phyloP scores from a whole-genome alignment of 208 protist genomes.

The Acanthamoeba culbertsoni region DNA sequence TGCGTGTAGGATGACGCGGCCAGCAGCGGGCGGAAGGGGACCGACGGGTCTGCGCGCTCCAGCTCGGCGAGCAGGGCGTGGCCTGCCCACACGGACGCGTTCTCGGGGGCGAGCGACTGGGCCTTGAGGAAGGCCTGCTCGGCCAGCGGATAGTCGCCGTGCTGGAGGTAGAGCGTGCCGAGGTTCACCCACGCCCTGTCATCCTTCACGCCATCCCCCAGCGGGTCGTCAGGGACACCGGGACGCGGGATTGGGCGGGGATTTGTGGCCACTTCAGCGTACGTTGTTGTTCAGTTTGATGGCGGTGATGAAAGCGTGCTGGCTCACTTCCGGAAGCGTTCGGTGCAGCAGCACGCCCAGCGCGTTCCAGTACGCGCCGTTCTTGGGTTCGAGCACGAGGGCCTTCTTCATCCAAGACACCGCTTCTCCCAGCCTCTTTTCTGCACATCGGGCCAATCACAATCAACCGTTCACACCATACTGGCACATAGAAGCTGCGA shows the following conservation, averaged over 20 bases:
- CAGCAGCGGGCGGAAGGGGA: neutral
- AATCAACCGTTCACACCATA: neutral
- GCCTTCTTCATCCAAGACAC: conserved; percentile 19
- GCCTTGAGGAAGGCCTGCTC: conserved; percentile 37
- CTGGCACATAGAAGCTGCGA: neutral
- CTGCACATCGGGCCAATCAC: neutral
- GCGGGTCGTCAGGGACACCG: neutral
- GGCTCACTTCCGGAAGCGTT: neutral
- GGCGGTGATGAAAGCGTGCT: conserved; percentile 18
- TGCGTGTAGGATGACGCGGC: neutral
- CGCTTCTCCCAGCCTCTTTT: neutral
- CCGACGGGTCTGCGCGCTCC: neutral
- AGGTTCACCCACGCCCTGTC: conserved; percentile 34
- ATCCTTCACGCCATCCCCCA: neutral
- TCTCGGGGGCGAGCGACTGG: conserved; percentile 8
- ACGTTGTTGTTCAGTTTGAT: neutral
- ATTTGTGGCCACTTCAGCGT: too few relatives aligned
- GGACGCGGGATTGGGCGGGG: neutral
- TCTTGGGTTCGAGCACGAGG: neutral
- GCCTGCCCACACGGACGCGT: neutral
- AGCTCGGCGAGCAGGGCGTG: neutral
- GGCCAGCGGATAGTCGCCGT: neutral
- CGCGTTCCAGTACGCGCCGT: neutral
- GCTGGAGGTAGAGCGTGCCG: neutral
- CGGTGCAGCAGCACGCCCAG: conserved; percentile 6